Base-by-base conservation (phyloP, 768 basidiomycete genomes). In the Mycena amicta region DNA sequence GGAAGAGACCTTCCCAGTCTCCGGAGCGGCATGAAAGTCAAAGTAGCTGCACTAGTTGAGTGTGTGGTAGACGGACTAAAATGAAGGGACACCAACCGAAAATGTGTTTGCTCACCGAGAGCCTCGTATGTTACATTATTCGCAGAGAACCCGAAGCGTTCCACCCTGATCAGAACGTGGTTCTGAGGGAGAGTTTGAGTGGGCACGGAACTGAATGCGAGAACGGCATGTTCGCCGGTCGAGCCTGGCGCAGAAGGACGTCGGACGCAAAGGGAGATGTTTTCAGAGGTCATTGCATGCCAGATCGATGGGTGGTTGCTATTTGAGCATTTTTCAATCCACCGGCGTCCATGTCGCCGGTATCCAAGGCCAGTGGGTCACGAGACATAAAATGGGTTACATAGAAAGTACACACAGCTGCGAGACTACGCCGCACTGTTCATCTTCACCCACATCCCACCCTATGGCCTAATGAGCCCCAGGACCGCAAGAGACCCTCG, bases 81-180 rank as follows among this genome's bases (percentile, higher is more conserved):
- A 12, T n/a, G n/a, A n/a, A 28, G 28, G 26, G 3, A 25, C 3
- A 41, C 71, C n/a, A 46, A 79, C 81, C 79, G 70, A 56, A 81
- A 82, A 54, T 81, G 80, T 1, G 82, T 74, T 53, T 80, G 76
- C 55, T 82, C 82, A n/a, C 72, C 74, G 2, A 78, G 66, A 6
- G 82, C 79, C 64, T 89, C 86, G 67, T 89, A 89, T 16, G 88
- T 87, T 20, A 89, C 60, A 63, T 89, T 89, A 68, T 89, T 89
- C 40, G 87, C 80, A 27, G 86, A 87, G 68, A 85, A 89, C 3
- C 88, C 88, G 66, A 89, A 89, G 18, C 83, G 80, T 55, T 88
- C 86, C 3, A 89, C 81, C 53, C 74, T 75, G 56, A 88, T 74
- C 16, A 87, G 65, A 39, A 87, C 75, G 55, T 83, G 79, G 70